These are phyloP conservation scores for Mucor saturninus DNA, from an alignment of 371 early-diverging fungal species.

Conservation along the genomic window DNA sequence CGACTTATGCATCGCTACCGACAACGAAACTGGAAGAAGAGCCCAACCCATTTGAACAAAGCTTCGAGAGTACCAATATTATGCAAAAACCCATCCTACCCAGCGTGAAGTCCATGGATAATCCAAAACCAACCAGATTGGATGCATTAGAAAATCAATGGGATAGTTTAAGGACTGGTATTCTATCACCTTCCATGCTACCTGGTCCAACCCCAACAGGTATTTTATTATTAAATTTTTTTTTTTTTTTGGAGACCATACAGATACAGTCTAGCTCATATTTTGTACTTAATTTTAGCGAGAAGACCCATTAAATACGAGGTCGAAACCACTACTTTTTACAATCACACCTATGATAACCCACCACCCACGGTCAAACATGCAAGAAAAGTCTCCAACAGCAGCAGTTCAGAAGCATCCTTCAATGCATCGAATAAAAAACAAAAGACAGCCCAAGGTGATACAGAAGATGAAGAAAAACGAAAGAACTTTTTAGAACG, in stretches of 20 bases:
- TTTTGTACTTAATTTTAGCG: neutral
- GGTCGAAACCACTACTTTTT: constrained; percentile 3
- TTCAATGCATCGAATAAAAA: constrained; percentile 1
- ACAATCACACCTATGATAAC: constrained; percentile 2
- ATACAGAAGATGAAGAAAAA: constrained; percentile 65
- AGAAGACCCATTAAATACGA: constrained; percentile 9
- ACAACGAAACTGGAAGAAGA: constrained; percentile 34
- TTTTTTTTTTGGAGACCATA: no score
- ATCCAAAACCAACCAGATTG: neutral
- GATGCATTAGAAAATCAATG: constrained; percentile 8
- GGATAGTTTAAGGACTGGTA: constrained; percentile 11
- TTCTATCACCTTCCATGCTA: constrained; percentile 23
- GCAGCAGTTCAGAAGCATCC: constrained; percentile 12
- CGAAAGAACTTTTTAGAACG: constrained; percentile 82
- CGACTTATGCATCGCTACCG: constrained; percentile 23
- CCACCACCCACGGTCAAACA: constrained; percentile 6
- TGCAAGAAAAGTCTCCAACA: constrained; percentile 3
- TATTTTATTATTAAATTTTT: neutral
- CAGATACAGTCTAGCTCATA: no score
- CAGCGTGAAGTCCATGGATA: neutral
- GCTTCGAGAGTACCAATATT: constrained; percentile 18
- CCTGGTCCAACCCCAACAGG: constrained; percentile 3
- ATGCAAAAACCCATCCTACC: constrained; percentile 1
- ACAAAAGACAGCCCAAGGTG: neutral
- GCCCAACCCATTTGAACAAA: constrained; percentile 36